These are phyloP conservation scores for Fusarium mangiferae DNA, from an alignment of 2,329 filamentous ascomycete genomes.

Conservation along the genomic window DNA sequence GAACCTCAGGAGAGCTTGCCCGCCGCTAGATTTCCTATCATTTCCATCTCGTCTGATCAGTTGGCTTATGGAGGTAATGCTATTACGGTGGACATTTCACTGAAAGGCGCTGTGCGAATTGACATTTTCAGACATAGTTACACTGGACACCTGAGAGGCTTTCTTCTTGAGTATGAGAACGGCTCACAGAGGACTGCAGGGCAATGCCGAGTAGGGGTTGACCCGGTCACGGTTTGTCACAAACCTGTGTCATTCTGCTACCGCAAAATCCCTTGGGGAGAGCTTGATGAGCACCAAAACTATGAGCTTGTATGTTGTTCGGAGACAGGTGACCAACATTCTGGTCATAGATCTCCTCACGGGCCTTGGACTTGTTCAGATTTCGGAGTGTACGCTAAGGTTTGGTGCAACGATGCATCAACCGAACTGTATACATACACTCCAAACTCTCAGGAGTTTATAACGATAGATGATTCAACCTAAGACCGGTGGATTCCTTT, in stretches of 20 bases:
- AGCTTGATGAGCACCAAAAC: background rate
- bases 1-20: background rate
- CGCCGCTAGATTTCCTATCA: background rate
- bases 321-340: background rate
- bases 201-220: background rate
- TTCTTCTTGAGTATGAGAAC: background rate
- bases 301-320: background rate
- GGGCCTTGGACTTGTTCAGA: background rate
- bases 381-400: background rate
- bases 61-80: background rate
- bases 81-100: background rate
- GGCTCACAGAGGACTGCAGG: background rate
- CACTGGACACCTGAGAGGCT: background rate
- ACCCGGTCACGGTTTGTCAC: background rate
- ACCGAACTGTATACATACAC: background rate
- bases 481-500: background rate
- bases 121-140: background rate
- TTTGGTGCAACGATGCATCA: background rate
- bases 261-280: background rate
- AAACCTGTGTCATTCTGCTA: background rate
- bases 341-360: background rate
- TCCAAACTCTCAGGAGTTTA: background rate
- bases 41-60: background rate
- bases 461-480: background rate
- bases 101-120: background rate